phyloP scores from a whole-genome alignment of 768 basidiomycete genomes.

The Russula griseocarnosa region DNA sequence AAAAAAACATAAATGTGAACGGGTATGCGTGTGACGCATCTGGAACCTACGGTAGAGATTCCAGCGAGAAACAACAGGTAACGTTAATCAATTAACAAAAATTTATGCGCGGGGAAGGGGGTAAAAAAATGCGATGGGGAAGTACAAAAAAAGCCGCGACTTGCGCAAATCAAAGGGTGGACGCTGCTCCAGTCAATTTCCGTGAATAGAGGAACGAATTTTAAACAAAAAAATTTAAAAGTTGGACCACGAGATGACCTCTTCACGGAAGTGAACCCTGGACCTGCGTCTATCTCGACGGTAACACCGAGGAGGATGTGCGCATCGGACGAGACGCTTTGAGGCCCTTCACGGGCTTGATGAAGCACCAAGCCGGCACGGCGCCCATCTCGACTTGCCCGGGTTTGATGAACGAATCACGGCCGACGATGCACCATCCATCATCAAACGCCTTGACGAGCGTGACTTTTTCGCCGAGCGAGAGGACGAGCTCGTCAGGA shows the following conservation, averaged over 20 bases:
- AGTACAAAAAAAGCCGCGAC: background rate
- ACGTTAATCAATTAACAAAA: background rate
- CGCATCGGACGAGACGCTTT: constrained; percentile 62
- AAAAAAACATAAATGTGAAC: background rate
- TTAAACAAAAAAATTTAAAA: constrained; percentile 35
- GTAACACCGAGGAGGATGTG: constrained; percentile 60
- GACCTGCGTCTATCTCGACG: constrained; percentile 46
- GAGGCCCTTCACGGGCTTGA: constrained; percentile 57
- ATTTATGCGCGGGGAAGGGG: background rate
- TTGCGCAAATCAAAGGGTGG: background rate
- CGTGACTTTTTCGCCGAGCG: constrained; percentile 55
- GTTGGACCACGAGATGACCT: constrained; percentile 69
- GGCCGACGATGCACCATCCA: constrained; percentile 73
- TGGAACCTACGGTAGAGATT: background rate
- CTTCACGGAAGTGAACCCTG: constrained; percentile 41
- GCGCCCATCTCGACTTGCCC: constrained; percentile 61
- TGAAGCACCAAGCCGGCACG: constrained; percentile 75
- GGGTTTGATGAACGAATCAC: constrained; percentile 40
- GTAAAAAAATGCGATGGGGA: background rate
- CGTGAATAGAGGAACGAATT: background rate
- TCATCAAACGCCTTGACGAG: constrained; percentile 68
- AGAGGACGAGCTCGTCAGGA: constrained; percentile 65
- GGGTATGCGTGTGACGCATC: constrained; percentile 22
- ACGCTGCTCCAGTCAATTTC: background rate
- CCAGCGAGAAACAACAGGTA: constrained; percentile 17